Conservation (phyloP, 345 rosid genomes). For the Citrus glauca region DNA sequence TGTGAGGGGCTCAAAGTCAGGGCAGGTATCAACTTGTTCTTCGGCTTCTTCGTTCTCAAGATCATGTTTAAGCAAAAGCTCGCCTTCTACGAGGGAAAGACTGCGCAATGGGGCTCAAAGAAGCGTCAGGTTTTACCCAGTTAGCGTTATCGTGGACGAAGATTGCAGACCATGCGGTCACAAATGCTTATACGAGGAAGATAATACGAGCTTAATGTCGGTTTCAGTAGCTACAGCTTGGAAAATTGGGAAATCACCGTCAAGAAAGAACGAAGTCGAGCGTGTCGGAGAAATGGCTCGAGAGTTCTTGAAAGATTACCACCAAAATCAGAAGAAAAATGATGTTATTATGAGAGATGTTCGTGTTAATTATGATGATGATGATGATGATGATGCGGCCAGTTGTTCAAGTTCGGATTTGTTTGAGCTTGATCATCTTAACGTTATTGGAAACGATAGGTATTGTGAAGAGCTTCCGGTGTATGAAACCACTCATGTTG, state of each 20-base stretch:
- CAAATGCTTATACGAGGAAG: slow-evolving; percentile 27
- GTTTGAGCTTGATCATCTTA: slow-evolving; percentile 53
- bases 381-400: slow-evolving; percentile 14
- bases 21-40: slow-evolving; percentile 54
- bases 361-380: not conserved
- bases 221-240: slow-evolving; percentile 39
- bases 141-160: slow-evolving; percentile 59
- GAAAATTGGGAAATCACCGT: slow-evolving; percentile 40
- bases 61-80: slow-evolving; percentile 68
- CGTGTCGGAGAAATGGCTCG: slow-evolving; percentile 45
- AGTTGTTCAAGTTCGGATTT: slow-evolving; percentile 57
- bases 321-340: slow-evolving; percentile 25
- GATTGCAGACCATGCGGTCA: slow-evolving; percentile 53
- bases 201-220: slow-evolving; percentile 19
- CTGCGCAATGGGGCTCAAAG: slow-evolving; percentile 56
- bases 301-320: slow-evolving; percentile 38
- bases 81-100: slow-evolving; percentile 49
- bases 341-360: not conserved
- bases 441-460: slow-evolving; percentile 23
- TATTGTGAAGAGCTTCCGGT: slow-evolving; percentile 62
- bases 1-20: slow-evolving; percentile 36
- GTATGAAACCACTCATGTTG: slow-evolving; percentile 56
- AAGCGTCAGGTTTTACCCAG: slow-evolving; percentile 65
- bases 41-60: slow-evolving; percentile 83
- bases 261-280: slow-evolving; percentile 27